Percentiles rank a stretch among this genome's conserved stretches.
These are phyloP conservation scores for Psophocarpus tetragonolobus DNA, from an alignment of 306 rosid species.

Conservation along the genomic window DNA sequence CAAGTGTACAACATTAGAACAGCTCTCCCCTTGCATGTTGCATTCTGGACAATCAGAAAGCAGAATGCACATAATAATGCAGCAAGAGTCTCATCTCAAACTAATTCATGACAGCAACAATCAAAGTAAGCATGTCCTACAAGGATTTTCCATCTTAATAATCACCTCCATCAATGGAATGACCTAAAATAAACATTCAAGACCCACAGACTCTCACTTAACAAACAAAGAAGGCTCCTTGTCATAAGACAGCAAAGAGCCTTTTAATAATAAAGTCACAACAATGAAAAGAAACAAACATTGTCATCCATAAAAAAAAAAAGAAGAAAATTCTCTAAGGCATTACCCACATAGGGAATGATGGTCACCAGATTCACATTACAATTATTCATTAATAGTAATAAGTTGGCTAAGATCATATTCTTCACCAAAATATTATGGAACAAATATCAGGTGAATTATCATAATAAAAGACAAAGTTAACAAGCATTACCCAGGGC, in stretches of 20 bases:
- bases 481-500: constrained; percentile 69
- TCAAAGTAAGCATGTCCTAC: background rate
- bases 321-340: background rate
- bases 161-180: background rate
- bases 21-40: background rate
- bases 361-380: background rate
- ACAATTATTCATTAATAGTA: background rate
- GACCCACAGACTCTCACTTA: background rate
- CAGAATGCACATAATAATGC: background rate
- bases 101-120: background rate
- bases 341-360: background rate
- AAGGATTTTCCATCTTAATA: background rate
- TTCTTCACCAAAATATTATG: background rate
- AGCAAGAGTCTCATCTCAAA: background rate
- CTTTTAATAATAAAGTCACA: background rate
- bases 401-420: background rate
- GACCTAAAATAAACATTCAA: background rate
- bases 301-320: background rate
- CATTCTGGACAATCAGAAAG: background rate
- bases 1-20: background rate
- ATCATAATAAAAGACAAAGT: constrained; percentile 20
- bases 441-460: background rate
- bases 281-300: background rate
- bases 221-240: background rate
- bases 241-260: background rate